A percentile compares a stretch with the other conserved stretches of the same genome.
These are phyloP conservation scores for Aphanomyces invadans DNA, from an alignment of 352 stramenopile genomes.

Conservation along the genomic window DNA sequence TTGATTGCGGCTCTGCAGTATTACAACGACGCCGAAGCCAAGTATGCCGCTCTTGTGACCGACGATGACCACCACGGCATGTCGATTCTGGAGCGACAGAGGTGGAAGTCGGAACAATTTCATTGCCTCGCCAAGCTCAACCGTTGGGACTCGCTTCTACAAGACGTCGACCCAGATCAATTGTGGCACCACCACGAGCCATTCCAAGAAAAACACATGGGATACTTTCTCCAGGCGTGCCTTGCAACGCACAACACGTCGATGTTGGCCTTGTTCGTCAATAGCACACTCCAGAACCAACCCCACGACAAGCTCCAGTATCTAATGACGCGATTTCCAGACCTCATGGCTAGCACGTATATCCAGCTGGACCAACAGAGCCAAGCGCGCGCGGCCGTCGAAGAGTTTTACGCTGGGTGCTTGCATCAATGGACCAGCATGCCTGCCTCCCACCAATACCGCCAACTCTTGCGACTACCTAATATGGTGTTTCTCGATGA, in stretches of 20 bases:
- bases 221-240: slow-evolving; percentile 40
- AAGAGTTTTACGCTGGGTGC: slow-evolving; percentile 49
- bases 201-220: slow-evolving; percentile 59
- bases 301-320: neutral
- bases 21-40: slow-evolving; percentile 58
- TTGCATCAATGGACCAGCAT: slow-evolving; percentile 44
- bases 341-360: neutral
- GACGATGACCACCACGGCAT: slow-evolving; percentile 28
- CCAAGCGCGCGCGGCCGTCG: slow-evolving; percentile 44
- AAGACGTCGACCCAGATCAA: slow-evolving; percentile 32
- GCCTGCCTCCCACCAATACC: neutral
- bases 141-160: slow-evolving; percentile 51
- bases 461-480: slow-evolving; percentile 17
- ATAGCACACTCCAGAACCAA: neutral
- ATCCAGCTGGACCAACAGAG: neutral
- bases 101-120: slow-evolving; percentile 57
- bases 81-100: slow-evolving; percentile 36
- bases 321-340: slow-evolving; percentile 2
- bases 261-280: neutral
- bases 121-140: slow-evolving; percentile 61
- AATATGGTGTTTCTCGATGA: slow-evolving; percentile 15
- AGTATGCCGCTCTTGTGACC: too few relatives aligned
- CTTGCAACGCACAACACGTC: slow-evolving; percentile 31
- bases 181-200: slow-evolving; percentile 54
- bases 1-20: slow-evolving; percentile 55